Evolutionary conservation across 768 basidiomycete genomes (phyloP), one percentile per base, ranked within the genome.

Genomic region (Lactarius psammicola): DNA sequence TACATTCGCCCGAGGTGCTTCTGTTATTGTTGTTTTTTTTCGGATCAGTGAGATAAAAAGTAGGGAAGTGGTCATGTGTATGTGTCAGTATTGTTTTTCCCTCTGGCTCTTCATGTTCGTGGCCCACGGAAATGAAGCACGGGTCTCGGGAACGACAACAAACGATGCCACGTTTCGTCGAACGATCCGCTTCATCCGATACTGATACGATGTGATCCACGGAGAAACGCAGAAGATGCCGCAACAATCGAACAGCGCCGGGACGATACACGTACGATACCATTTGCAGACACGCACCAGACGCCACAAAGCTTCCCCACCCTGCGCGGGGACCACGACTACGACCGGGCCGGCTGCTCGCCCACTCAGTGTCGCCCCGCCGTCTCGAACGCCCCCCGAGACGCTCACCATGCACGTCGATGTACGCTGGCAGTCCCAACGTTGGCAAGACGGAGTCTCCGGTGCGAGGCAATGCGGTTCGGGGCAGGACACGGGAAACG

Each of bases 351-450:
- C 91, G 60, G 93, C 76, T 30, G 93, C 75, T 23, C 81, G 79
- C 53, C 90, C 88, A 53, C 90, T 92, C 75, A 92, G 91, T 18
- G 91, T 46, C 83, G 10, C 92, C 92, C n/a, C n/a, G n/a, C n/a
- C 9, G 91, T 82, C 68, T 82, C 85, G n/a, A n/a, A n/a, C n/a
- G n/a, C n/a, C 64, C 81, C 79, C 0, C 76, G 76, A 9, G 81
- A 85, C 74, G 92, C 8, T n/a, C n/a, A n/a, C n/a, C n/a, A n/a
- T n/a, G n/a, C n/a, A n/a, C 49, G 11, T 62, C 62, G 26, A 61
- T 53, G 20, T 64, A 42, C 68, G 62, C 63, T 18, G 62, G 71
- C 8, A 84, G 71, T 9, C 69, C 61, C 54, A 87, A 78, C 2
- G 71, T 67, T 1, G 90, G 90, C n/a, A n/a, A n/a, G n/a, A n/a